These are phyloP conservation scores for Amniculicola lignicola DNA, from an alignment of 495 filamentous ascomycete species.

Conservation along the genomic window DNA sequence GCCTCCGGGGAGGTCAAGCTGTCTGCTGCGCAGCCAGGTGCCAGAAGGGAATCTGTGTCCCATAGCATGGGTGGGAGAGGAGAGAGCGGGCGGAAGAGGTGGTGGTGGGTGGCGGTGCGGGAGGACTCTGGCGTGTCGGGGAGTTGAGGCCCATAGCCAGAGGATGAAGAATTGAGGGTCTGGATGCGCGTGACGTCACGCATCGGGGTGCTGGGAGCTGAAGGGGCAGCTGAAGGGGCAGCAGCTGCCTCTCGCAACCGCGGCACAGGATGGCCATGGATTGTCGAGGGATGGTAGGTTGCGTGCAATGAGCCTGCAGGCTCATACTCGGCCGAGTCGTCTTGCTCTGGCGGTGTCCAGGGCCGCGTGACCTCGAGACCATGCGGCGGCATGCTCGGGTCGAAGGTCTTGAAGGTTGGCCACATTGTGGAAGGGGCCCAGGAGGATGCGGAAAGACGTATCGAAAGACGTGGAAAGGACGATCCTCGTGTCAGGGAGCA, in stretches of 20 bases:
- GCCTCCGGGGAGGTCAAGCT: neutral
- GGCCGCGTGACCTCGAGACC: conserved; percentile 10
- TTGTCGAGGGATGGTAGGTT: neutral
- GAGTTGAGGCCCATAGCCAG: neutral
- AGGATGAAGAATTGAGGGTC: neutral
- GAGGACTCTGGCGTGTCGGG: conserved; percentile 18
- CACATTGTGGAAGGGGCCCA: no score
- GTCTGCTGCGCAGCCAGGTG: neutral
- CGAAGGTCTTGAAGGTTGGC: neutral
- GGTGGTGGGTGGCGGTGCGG: neutral
- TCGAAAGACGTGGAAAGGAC: neutral
- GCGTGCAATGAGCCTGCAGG: neutral
- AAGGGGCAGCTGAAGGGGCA: neutral
- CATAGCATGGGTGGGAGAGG: conserved; percentile 11
- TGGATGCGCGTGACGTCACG: neutral
- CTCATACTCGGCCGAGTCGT: neutral
- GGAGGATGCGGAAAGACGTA: no score
- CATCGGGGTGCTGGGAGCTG: neutral
- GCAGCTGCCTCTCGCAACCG: no score
- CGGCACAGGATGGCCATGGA: neutral
- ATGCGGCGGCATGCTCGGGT: neutral
- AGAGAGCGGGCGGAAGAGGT: neutral
- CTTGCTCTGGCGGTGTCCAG: conserved; percentile 17
- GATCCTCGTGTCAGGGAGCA: neutral
- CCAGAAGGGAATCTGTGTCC: neutral